Conservation (phyloP, 2,329 filamentous ascomycete genomes). For the Trichoderma pleuroti region DNA sequence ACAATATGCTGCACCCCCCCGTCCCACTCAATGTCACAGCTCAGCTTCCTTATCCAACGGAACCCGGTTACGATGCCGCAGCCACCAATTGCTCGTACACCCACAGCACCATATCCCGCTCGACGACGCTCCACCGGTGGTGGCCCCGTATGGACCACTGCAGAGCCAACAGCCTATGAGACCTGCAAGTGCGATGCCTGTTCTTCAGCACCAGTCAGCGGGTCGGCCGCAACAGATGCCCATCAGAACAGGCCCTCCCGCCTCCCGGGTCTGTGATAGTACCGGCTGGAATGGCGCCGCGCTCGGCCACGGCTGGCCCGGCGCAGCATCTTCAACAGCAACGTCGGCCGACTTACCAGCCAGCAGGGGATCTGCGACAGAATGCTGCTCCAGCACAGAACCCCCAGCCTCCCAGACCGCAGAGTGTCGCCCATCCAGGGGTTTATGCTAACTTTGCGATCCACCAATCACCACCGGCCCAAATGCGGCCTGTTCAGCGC, state of each 20-base stretch:
- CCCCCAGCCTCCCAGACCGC: constrained; percentile 8
- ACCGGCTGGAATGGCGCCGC: constrained; percentile 2
- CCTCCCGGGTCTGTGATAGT: background rate
- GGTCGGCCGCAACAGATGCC: constrained; percentile 10
- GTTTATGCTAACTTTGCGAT: background rate
- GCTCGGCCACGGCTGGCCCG: background rate
- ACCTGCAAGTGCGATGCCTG: constrained; percentile 19
- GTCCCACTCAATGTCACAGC: background rate
- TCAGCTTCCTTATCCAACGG: constrained; percentile 2
- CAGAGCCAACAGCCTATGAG: constrained; percentile 12
- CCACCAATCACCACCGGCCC: background rate
- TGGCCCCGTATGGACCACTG: background rate
- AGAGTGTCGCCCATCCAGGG: constrained; percentile 10
- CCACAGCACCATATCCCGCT: constrained; percentile 14
- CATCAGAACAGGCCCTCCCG: background rate
- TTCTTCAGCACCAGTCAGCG: background rate
- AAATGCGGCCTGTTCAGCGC: constrained; percentile 5
- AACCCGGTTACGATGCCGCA: background rate
- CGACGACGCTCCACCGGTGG: constrained; percentile 2
- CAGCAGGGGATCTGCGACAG: background rate
- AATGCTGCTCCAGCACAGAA: background rate
- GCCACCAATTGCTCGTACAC: background rate
- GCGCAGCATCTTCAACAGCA: constrained; percentile 9
- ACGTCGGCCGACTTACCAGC: background rate
- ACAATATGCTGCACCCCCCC: too few relatives aligned